Percentiles rank a stretch among this genome's conserved stretches.
phyloP scores from a whole-genome alignment of 495 filamentous ascomycete species.

The Annulohypoxylon nitens region DNA sequence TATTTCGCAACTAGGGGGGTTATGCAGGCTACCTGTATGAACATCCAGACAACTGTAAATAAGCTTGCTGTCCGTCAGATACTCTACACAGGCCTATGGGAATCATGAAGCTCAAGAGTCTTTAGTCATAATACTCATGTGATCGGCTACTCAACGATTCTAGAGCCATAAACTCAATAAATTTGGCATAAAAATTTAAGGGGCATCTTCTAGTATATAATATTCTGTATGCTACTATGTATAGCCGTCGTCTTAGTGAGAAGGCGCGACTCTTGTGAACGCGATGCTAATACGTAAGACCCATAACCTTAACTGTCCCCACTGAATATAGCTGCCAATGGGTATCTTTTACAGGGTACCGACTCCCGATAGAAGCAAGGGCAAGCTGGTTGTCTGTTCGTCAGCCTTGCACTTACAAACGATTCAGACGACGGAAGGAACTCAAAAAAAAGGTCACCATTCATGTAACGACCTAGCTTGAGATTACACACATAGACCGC shows the following conservation, averaged over 20 bases:
- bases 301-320: not conserved
- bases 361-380: conserved; percentile 29
- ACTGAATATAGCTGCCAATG: conserved; percentile 19
- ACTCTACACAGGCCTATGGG: not conserved
- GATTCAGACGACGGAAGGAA: not conserved
- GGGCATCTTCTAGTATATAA: not conserved
- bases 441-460: conserved; percentile 17
- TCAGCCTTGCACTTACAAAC: conserved; percentile 40
- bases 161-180: not conserved
- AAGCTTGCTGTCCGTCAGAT: not conserved
- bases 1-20: not conserved
- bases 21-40: not conserved
- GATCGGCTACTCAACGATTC: not conserved
- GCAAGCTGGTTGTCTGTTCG: conserved; percentile 22
- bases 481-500: conserved; percentile 8
- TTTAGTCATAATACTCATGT: not conserved
- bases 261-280: not conserved
- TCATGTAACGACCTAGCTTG: conserved; percentile 4
- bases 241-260: not conserved
- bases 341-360: not conserved
- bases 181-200: not conserved
- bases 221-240: not conserved
- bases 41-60: not conserved
- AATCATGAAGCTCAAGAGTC: not conserved
- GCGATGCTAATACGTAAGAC: conserved; percentile 23